These are phyloP conservation scores for Maudiozyma saulgeensis DNA, from an alignment of 805 yeast genomes.

Conservation along the genomic window DNA sequence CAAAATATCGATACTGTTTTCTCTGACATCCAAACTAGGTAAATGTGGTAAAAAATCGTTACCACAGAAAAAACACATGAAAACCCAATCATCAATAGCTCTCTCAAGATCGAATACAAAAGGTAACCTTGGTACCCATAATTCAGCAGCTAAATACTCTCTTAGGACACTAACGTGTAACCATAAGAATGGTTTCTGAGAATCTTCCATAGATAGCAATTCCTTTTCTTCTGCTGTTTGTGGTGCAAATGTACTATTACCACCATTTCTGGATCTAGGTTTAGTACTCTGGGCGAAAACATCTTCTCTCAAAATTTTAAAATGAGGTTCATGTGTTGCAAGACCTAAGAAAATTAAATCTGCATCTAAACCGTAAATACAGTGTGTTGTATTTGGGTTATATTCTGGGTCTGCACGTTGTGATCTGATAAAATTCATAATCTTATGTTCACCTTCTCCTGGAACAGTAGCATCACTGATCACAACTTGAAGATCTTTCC, in stretches of 20 bases:
- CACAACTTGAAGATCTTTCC: conserved; percentile 82
- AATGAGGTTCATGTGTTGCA: conserved; percentile 97
- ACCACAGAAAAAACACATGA: conserved; percentile 97
- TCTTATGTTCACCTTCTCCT: conserved; percentile 98
- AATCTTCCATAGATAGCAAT: conserved; percentile 27
- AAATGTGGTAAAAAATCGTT: conserved; percentile 96
- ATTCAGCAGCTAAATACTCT: conserved; percentile 79
- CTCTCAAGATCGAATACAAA: conserved; percentile 83
- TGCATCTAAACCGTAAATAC: conserved; percentile 96
- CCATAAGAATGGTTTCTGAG: conserved; percentile 84
- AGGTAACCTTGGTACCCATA: conserved; percentile 57
- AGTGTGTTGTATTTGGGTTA: conserved; percentile 89
- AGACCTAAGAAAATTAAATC: conserved; percentile 91
- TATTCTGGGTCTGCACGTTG: conserved; percentile 82
- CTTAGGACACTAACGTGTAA: conserved; percentile 78
- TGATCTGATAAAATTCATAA: conserved; percentile 89
- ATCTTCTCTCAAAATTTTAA: conserved; percentile 87
- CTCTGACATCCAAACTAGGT: conserved; percentile 90
- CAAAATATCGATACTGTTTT: conserved; percentile 78
- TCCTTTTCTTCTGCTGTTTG: conserved; percentile 52
- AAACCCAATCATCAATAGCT: conserved; percentile 97
- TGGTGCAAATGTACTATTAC: conserved; percentile 19
- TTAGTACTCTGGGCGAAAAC: conserved; percentile 70
- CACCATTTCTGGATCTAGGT: conserved; percentile 3
- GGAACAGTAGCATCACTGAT: conserved; percentile 95